Evolutionary conservation across 768 basidiomycete genomes (phyloP).

Genomic region (Tremella fuciformis): DNA sequence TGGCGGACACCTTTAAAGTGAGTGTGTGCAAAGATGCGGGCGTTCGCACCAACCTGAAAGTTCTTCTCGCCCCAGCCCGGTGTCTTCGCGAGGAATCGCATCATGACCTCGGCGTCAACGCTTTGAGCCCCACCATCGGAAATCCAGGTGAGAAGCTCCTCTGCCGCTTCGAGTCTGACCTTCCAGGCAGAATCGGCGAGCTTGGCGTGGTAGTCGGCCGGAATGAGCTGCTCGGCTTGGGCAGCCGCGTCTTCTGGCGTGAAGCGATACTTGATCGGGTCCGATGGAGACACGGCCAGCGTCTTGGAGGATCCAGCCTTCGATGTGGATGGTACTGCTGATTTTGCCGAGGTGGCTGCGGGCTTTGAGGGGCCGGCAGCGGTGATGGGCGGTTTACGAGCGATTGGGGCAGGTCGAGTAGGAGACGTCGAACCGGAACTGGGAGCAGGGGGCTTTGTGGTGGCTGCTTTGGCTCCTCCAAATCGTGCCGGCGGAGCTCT

Average conservation of each 20-base stretch:
- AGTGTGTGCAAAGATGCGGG: background rate
- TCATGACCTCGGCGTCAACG: conserved; percentile 81
- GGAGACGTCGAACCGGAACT: conserved; percentile 3
- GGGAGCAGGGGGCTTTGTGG: conserved; percentile 8
- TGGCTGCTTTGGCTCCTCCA: conserved; percentile 19
- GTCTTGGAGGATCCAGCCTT: conserved; percentile 56
- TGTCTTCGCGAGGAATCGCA: conserved; percentile 82
- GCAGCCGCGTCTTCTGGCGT: conserved; percentile 87
- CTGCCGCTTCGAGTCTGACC: conserved; percentile 75
- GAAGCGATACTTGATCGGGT: conserved; percentile 86
- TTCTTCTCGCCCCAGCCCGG: conserved; percentile 97
- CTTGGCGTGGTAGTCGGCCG: conserved; percentile 65
- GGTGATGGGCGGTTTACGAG: conserved; percentile 24
- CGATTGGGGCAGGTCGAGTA: conserved; percentile 13
- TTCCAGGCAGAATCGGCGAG: conserved; percentile 94
- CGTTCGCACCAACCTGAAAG: conserved; percentile 69
- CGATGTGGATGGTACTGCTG: conserved; percentile 46
- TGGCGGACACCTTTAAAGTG: conserved; percentile 75
- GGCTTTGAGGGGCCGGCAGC: conserved; percentile 24
- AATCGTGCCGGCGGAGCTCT: conserved; percentile 40
- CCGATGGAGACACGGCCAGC: conserved; percentile 60
- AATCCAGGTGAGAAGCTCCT: conserved; percentile 80
- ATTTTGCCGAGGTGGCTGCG: conserved; percentile 25
- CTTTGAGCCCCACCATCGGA: conserved; percentile 60
- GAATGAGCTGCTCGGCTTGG: conserved; percentile 69